phyloP scores from a whole-genome alignment of 2,329 filamentous ascomycete species.

The Colletotrichum lini region DNA sequence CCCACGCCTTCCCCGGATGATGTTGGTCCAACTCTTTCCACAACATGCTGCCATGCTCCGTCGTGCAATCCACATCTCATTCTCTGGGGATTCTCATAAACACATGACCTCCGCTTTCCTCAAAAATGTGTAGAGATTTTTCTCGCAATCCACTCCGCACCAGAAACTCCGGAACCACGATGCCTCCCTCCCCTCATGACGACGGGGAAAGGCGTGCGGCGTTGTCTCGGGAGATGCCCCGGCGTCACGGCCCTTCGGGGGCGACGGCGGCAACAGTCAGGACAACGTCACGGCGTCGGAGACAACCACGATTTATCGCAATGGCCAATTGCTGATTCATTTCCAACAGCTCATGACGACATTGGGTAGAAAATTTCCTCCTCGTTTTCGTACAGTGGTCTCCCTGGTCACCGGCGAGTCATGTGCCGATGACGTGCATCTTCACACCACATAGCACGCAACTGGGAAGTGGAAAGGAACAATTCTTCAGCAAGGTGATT shows the following conservation, averaged over 20 bases:
- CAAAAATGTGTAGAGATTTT: no score
- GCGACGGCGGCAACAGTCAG: not conserved
- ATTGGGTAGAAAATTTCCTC: not conserved
- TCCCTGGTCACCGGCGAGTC: conserved; percentile 34
- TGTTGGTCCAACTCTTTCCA: not conserved
- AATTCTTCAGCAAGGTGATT: no score
- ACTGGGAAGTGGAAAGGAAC: not conserved
- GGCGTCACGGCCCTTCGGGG: conserved; percentile 27
- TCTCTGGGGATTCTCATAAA: not conserved
- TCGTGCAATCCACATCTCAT: conserved; percentile 3
- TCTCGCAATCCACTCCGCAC: not conserved
- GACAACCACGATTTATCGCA: not conserved
- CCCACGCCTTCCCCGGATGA: not conserved
- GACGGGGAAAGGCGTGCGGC: not conserved
- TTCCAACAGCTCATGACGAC: conserved; percentile 11
- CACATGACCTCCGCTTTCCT: not conserved
- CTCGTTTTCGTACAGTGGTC: conserved; percentile 17
- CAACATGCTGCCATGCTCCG: no score
- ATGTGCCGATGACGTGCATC: conserved; percentile 35
- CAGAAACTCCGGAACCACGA: conserved; percentile 15
- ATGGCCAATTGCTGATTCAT: conserved; percentile 4
- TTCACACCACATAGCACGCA: conserved; percentile 7
- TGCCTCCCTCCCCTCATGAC: not conserved
- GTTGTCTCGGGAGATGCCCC: not conserved
- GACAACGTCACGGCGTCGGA: conserved; percentile 11